A percentile compares a stretch with the other conserved stretches of the same genome.
Conservation (phyloP, 257 asterid species). For the Ligustrum vulgare region DNA sequence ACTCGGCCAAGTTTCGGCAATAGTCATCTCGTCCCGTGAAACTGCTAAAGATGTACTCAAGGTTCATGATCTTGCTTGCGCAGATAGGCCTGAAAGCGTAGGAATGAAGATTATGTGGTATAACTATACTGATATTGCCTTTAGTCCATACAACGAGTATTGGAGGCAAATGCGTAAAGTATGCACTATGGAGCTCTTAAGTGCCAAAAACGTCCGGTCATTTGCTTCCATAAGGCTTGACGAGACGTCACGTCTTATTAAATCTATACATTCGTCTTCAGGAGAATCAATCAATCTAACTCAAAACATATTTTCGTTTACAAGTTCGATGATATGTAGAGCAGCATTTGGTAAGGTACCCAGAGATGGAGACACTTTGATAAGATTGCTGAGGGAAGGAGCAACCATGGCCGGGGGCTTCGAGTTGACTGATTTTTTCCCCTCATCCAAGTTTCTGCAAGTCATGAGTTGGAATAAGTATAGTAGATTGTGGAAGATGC, state of each 20-base stretch:
- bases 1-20: not conserved
- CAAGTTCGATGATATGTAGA: not conserved
- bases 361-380: not conserved
- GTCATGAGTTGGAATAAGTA: not conserved
- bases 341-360: not conserved
- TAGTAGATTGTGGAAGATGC: not conserved
- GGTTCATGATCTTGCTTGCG: not conserved
- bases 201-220: not conserved
- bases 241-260: not conserved
- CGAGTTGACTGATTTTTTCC: not conserved
- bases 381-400: not conserved
- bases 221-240: not conserved
- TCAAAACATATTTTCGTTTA: not conserved
- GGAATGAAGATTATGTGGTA: not conserved
- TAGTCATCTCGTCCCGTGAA: not conserved
- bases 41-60: not conserved
- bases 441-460: not conserved
- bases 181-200: not conserved
- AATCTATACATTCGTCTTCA: not conserved
- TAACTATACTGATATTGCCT: not conserved
- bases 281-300: not conserved
- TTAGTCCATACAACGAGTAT: not conserved
- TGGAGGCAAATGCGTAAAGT: not conserved
- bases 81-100: not conserved
- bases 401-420: not conserved